Evolutionary conservation across 2,329 filamentous ascomycete genomes (phyloP), one percentile per base, ranked within the genome.

Genomic region (Lithohypha guttulata): DNA sequence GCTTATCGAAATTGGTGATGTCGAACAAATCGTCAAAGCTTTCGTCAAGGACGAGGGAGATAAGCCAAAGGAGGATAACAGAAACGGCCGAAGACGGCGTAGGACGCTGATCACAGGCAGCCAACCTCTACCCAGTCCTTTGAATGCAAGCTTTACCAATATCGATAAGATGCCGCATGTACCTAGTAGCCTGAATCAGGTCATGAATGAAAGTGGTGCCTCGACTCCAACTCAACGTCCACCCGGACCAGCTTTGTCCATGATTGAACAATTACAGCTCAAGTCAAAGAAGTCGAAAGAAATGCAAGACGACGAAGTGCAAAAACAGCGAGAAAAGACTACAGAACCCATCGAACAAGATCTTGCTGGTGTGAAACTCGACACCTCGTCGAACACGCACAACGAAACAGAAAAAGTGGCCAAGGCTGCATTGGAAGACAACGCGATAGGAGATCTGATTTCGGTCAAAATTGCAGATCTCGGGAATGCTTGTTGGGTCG

Each of bases 391-490:
- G 33, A 94, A 86, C 58, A 69, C 71, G 11, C 68, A 73, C 3
- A 65, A 66, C 13, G 45, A 50, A 54, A 70, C 75, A 38, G 79
- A 84, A 54, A 81, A 82, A 61, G 45, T 50, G 32, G 39, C 45
- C 29, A 50, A 49, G 36, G 44, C 46, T 13, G 46, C 46, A n/a
- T 66, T 70, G 52, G 75, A 78, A 50, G 73, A 84, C 48, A 63
- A 51, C 54, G 68, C 53, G 3, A 56, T 52, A 34, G 59, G 46
- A 48, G 64, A 46, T 57, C 81, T 86, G 49, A 96, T 98, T 53
- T 95, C 89, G 22, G 91, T 98, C 60, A 98, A 98, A 68, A 98
- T 98, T 66, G 91, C 91, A 28, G 91, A 98, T 68, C 69, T 98
- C 41, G 91, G 91, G 44, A 98, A 98, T 59, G 91, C 91, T 14